These are phyloP conservation scores for Plasmopara halstedii DNA, from an alignment of 352 stramenopile species.

Conservation along the genomic window DNA sequence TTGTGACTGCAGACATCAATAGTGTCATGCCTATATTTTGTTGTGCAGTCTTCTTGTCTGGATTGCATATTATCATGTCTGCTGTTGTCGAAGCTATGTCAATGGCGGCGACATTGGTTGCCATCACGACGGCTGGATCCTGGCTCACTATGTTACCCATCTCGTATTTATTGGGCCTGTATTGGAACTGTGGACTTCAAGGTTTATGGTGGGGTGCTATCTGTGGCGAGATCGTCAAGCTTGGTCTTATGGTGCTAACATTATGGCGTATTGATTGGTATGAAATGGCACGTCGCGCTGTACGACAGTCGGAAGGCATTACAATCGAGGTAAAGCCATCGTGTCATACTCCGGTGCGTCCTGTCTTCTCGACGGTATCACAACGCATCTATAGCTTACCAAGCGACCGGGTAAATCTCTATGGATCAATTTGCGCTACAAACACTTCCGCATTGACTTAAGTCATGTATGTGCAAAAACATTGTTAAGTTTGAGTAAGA, in stretches of 20 bases:
- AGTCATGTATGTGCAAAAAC: no score
- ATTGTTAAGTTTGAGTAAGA: no score
- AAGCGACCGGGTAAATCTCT: no score
- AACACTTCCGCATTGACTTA: no score
- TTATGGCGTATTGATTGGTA: slow-evolving; percentile 65
- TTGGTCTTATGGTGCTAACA: slow-evolving; percentile 50
- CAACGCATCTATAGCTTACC: no score
- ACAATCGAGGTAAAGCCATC: slow-evolving; percentile 20
- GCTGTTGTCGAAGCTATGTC: slow-evolving; percentile 80
- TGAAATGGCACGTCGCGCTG: slow-evolving; percentile 55
- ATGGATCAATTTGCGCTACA: no score
- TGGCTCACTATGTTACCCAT: slow-evolving; percentile 67
- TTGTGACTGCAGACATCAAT: slow-evolving; percentile 48
- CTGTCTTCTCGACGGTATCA: slow-evolving; percentile 13
- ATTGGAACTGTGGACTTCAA: slow-evolving; percentile 37
- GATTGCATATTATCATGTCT: slow-evolving; percentile 68
- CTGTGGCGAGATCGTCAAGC: slow-evolving; percentile 61
- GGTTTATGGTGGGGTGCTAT: slow-evolving; percentile 76
- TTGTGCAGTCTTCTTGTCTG: slow-evolving; percentile 61
- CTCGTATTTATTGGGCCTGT: slow-evolving; percentile 54
- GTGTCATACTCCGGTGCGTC: slow-evolving; percentile 31
- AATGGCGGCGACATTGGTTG: slow-evolving; percentile 55
- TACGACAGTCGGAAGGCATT: slow-evolving; percentile 54
- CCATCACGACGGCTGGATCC: slow-evolving; percentile 55
- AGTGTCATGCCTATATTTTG: slow-evolving; percentile 66